These are phyloP conservation scores for Pachysandra terminalis DNA, from an alignment of 164 flowering plant genomes.

Conservation along the genomic window DNA sequence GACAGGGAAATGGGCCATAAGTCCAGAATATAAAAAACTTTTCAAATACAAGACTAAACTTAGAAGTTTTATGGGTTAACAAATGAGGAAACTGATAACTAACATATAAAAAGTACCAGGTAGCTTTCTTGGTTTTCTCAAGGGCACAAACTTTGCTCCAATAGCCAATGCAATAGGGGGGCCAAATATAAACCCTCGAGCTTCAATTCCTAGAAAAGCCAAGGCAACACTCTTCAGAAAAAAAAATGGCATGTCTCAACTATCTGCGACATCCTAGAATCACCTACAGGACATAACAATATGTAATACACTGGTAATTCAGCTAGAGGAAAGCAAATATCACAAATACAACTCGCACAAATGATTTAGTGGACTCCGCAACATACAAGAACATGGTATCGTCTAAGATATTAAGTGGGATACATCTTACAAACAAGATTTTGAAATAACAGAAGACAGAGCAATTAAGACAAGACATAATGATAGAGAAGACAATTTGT, in stretches of 20 bases:
- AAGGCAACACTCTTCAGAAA: constrained; percentile 1
- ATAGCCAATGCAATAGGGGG: constrained; percentile 95
- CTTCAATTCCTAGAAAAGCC: constrained; percentile 68
- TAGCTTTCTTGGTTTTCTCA: constrained; percentile 88
- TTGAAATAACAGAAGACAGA: no score
- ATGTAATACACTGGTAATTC: not conserved
- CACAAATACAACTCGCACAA: not conserved
- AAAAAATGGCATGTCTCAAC: not conserved
- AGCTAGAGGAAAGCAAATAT: not conserved
- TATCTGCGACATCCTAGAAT: not conserved
- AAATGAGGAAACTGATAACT: not conserved
- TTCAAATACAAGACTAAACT: not conserved
- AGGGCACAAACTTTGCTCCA: constrained; percentile 96
- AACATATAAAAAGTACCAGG: constrained; percentile 53
- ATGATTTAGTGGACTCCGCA: not conserved
- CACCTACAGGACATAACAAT: not conserved
- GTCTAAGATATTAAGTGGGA: not conserved
- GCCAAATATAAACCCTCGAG: constrained; percentile 93
- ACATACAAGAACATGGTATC: not conserved
- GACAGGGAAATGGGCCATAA: no score
- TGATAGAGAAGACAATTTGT: no score
- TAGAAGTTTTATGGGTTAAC: not conserved
- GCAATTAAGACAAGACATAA: no score
- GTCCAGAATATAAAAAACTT: no score
- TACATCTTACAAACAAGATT: not conserved